A percentile compares a stretch with the other conserved stretches of the same genome.
Conservation (phyloP, 768 basidiomycete species). For the Megacollybia marginata region DNA sequence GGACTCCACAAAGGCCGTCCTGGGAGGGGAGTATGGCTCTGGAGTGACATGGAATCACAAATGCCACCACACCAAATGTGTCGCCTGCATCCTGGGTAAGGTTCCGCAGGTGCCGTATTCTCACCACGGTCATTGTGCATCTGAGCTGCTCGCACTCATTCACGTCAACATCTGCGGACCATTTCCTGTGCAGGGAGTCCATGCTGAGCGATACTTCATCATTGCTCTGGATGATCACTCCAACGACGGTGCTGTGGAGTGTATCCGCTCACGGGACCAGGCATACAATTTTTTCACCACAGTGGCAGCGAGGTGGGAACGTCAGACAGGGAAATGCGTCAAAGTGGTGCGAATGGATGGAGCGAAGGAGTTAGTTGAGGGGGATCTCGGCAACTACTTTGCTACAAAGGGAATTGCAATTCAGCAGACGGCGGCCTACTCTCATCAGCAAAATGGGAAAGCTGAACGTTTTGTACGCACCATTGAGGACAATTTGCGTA, state of each 20-base stretch:
- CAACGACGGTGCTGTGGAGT: neutral
- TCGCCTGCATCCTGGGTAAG: neutral
- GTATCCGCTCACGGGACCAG: neutral
- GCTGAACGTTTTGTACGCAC: conserved; percentile 18
- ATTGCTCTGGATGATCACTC: neutral
- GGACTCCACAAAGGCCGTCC: too few species aligned
- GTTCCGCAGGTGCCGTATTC: neutral
- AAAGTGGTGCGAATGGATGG: neutral
- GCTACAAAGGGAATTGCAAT: neutral
- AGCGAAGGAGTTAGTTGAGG: neutral
- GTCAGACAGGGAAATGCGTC: neutral
- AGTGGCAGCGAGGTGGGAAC: neutral
- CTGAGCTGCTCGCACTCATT: neutral
- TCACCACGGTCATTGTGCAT: neutral
- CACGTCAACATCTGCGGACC: neutral
- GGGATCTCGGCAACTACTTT: neutral
- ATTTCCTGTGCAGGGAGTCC: neutral
- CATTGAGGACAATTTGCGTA: too few species aligned
- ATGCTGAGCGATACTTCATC: neutral
- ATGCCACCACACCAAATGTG: neutral
- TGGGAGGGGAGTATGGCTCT: too few species aligned
- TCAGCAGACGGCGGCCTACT: too few species aligned
- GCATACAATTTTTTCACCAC: neutral
- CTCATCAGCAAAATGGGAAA: neutral
- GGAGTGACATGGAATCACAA: neutral